A percentile compares a stretch with the other conserved stretches of the same genome.
These are phyloP conservation scores for Salmacisia buchloeana DNA, from an alignment of 1,284 basidiomycete species.

Conservation along the genomic window DNA sequence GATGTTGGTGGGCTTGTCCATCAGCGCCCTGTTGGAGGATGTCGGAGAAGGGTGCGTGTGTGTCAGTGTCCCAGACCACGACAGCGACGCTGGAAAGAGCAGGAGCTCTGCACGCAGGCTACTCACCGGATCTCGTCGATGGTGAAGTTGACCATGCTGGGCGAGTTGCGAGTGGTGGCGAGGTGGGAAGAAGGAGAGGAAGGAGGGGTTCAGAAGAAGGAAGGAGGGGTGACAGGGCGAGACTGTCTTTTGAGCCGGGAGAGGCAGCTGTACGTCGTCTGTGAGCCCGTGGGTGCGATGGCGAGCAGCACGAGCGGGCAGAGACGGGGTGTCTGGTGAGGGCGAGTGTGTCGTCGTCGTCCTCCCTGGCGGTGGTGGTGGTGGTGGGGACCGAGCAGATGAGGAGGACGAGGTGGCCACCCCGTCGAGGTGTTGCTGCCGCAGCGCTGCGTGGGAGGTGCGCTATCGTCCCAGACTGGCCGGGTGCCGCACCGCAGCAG, in stretches of 20 bases:
- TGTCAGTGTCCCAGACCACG: background rate
- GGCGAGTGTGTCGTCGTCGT: background rate
- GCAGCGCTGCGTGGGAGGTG: too few species aligned
- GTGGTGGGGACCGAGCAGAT: background rate
- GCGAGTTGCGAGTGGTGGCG: background rate
- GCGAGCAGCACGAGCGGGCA: background rate
- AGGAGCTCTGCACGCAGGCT: too few species aligned
- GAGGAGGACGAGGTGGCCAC: too few species aligned
- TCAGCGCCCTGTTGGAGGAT: slow-evolving; percentile 10
- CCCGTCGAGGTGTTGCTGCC: too few species aligned
- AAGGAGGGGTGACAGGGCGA: background rate
- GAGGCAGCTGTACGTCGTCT: background rate
- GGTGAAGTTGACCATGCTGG: slow-evolving; percentile 52
- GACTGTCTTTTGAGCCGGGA: background rate
- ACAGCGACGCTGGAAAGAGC: background rate
- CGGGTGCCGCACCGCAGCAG: too few species aligned
- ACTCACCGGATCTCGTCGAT: slow-evolving; percentile 64
- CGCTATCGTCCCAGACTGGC: too few species aligned
- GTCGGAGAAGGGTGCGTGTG: background rate
- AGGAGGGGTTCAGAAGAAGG: background rate
- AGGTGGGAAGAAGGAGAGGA: background rate
- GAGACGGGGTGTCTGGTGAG: background rate
- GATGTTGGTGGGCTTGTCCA: slow-evolving; percentile 70
- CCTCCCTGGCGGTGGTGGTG: too few species aligned
- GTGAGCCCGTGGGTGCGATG: background rate